Conservation (phyloP, 106 monocot genomes). For the Dioscorea alata region DNA sequence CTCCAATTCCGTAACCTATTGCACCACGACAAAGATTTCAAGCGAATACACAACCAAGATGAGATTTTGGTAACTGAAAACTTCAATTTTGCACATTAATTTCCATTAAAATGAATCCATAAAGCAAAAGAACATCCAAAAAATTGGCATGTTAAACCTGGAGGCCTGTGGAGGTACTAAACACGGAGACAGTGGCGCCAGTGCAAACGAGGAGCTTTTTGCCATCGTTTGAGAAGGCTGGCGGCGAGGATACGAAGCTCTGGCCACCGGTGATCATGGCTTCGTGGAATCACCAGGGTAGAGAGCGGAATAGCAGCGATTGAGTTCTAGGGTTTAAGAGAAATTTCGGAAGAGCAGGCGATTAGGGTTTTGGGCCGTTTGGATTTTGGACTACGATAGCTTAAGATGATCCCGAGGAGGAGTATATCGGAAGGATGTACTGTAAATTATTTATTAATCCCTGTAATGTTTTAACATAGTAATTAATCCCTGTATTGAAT, state of each 20-base stretch:
- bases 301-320: too few relatives aligned
- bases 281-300: not conserved
- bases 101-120: not conserved
- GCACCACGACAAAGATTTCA: too few relatives aligned
- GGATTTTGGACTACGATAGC: too few relatives aligned
- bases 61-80: slow-evolving; percentile 1
- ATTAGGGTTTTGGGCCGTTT: too few relatives aligned
- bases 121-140: not conserved
- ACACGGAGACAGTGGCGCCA: slow-evolving; percentile 72
- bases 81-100: not conserved
- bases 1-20: slow-evolving; percentile 49
- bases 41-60: not conserved
- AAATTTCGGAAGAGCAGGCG: too few relatives aligned
- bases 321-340: too few relatives aligned
- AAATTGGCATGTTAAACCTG: slow-evolving; percentile 26
- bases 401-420: too few relatives aligned
- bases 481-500: too few relatives aligned
- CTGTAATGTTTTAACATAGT: too few relatives aligned
- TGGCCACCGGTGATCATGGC: slow-evolving; percentile 77
- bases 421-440: too few relatives aligned
- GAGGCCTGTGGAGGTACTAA: slow-evolving; percentile 81
- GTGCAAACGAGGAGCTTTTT: slow-evolving; percentile 81
- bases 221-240: slow-evolving; percentile 79
- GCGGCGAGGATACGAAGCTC: slow-evolving; percentile 62
- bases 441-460: too few relatives aligned